Base-by-base conservation (phyloP, 2,329 filamentous ascomycete genomes). In the Hypoxylon sp. region DNA sequence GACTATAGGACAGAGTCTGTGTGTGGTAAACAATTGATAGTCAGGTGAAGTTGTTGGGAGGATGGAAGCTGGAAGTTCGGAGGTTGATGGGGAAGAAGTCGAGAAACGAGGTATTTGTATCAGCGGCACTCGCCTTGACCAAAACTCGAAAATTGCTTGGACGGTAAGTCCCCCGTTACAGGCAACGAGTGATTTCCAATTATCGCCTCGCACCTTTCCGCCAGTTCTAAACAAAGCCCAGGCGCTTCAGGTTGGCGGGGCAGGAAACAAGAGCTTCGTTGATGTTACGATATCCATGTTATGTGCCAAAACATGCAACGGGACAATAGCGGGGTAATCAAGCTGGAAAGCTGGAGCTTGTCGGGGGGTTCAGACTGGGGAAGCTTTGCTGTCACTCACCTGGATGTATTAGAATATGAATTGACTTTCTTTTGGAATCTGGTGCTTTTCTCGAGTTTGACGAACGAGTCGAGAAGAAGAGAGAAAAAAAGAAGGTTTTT, bases 241-340 rank as follows among this genome's bases (percentile, higher is more conserved):
- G 9, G 55, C 27, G 48, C 48, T 54, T 48, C 52, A 62, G 24
- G 48, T 56, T 42, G 61, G 61, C 58, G 55, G 52, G 58, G 61
- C 48, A 47, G 31, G 45, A 42, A 58, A 53, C 48, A 29, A 48
- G 24, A 61, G 50, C 54, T 55, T 35, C 33, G 50, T 57, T 18
- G 43, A 58, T 27, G 50, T 55, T 55, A 49, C 45, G 48, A 61
- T 51, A 37, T n/a, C 48, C 48, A 40, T 26, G 38, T 23, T n/a
- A n/a, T n/a, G n/a, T n/a, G n/a, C n/a, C n/a, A n/a, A n/a, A 24
- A 52, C 57, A 45, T 55, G 56, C 21, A 49, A 46, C n/a, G 40
- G 31, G 53, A 24, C 31, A 50, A 59, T 64, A 55, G 61, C 58
- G 61, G 61, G 61, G 61, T 64, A 63, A 53, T 37, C 35, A 48